These are phyloP conservation scores for Dipodascus albidus DNA, from an alignment of 805 yeast species.

Conservation along the genomic window DNA sequence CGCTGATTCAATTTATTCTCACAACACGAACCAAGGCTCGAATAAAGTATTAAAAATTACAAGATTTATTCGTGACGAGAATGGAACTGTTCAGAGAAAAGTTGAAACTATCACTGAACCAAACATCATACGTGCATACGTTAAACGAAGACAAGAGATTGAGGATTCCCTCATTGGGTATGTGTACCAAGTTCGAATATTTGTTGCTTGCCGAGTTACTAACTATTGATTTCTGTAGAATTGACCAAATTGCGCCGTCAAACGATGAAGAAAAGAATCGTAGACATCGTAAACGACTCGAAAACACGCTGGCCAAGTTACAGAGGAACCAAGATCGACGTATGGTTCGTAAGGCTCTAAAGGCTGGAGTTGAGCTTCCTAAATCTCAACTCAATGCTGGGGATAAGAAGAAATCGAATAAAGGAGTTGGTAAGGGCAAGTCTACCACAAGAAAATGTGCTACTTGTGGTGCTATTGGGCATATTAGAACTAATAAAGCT, in stretches of 20 bases:
- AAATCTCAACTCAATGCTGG: conserved; percentile 3
- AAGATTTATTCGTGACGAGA: conserved; percentile 69
- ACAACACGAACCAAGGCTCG: conserved; percentile 16
- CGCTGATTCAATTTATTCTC: conserved; percentile 23
- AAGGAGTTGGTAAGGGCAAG: conserved; percentile 63
- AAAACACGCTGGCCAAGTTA: conserved; percentile 72
- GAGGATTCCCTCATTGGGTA: conserved; percentile 50
- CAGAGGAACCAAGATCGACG: conserved; percentile 66
- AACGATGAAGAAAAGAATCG: conserved; percentile 76
- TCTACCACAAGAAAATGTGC: conserved; percentile 77
- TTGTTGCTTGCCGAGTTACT: background rate
- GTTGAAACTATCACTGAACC: conserved; percentile 76
- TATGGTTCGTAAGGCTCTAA: conserved; percentile 42
- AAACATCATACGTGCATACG: conserved; percentile 73
- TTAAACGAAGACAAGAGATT: conserved; percentile 55
- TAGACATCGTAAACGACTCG: conserved; percentile 56
- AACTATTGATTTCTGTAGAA: background rate
- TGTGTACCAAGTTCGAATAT: background rate
- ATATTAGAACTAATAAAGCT: conserved; percentile 70
- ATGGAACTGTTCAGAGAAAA: conserved; percentile 75
- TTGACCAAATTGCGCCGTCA: conserved; percentile 64
- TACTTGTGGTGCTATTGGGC: conserved; percentile 92
- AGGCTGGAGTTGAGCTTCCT: conserved; percentile 22
- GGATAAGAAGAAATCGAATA: conserved; percentile 29
- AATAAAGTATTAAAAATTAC: conserved; percentile 50